phyloP scores from a whole-genome alignment of 345 rosid species.

The Salix purpurea region DNA sequence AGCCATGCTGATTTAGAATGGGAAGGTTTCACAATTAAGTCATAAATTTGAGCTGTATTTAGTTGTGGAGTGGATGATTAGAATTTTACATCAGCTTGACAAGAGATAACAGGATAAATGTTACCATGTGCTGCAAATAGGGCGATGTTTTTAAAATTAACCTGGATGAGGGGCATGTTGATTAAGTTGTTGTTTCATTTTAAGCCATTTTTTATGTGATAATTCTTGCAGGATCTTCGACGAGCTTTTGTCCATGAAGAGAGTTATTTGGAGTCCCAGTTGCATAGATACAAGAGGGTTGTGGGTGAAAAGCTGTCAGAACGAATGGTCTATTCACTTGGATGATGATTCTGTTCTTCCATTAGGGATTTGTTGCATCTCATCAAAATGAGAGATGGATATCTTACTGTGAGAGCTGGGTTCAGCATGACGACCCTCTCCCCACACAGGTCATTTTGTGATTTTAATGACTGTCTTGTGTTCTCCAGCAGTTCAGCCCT shows the following conservation, averaged over 20 bases:
- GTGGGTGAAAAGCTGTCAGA: conserved; percentile 67
- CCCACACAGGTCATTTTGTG: background rate
- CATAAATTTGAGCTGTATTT: background rate
- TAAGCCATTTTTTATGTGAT: background rate
- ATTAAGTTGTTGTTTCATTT: background rate
- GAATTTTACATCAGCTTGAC: background rate
- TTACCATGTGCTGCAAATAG: too few relatives aligned
- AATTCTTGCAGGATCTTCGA: conserved; percentile 15
- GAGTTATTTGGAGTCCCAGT: conserved; percentile 48
- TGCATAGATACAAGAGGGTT: conserved; percentile 49
- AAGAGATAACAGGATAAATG: background rate
- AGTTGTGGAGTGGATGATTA: background rate
- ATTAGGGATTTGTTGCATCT: background rate
- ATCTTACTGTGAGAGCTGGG: background rate
- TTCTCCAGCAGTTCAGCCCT: background rate
- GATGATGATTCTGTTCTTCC: conserved; percentile 28
- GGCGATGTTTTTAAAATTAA: too few relatives aligned
- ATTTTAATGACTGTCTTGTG: background rate
- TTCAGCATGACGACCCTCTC: background rate
- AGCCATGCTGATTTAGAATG: background rate
- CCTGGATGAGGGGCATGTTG: background rate
- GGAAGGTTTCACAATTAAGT: background rate
- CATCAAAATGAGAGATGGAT: background rate
- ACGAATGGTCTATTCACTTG: conserved; percentile 61
- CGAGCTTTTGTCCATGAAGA: conserved; percentile 28